Evolutionary conservation across 345 rosid species (phyloP).

Genomic region (Ceriops zippeliana): DNA sequence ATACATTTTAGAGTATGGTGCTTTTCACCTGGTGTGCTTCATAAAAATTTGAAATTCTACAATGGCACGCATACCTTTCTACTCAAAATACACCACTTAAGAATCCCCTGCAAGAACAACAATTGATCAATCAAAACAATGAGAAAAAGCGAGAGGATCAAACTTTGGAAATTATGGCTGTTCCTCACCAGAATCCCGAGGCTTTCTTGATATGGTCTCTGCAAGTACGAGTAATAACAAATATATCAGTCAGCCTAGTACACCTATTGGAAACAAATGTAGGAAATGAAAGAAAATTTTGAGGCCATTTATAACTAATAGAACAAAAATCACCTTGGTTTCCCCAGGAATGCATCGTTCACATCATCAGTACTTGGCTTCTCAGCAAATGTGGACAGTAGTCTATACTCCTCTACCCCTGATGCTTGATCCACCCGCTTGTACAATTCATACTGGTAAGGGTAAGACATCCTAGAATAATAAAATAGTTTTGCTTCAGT

Average conservation of each 20-base stretch:
- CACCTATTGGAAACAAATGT: neutral
- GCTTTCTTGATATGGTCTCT: conserved; percentile 55
- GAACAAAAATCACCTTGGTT: conserved; percentile 36
- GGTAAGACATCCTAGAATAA: conserved; percentile 65
- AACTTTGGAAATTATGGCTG: conserved; percentile 2
- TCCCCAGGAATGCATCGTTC: conserved; percentile 71
- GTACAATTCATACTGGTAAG: conserved; percentile 59
- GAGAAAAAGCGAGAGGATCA: neutral
- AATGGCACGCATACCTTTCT: neutral
- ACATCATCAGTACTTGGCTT: conserved; percentile 66
- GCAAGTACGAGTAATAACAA: conserved; percentile 9
- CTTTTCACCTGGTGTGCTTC: neutral
- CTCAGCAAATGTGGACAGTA: conserved; percentile 51
- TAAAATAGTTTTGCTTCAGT: neutral
- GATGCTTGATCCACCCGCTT: conserved; percentile 59
- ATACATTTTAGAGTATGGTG: neutral
- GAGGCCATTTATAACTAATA: too few relatives aligned
- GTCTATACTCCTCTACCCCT: conserved; percentile 56
- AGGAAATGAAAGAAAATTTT: neutral
- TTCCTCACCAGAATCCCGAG: conserved; percentile 63
- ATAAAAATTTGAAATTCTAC: neutral
- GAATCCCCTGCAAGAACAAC: conserved; percentile 50
- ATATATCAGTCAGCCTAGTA: neutral
- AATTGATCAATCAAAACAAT: neutral
- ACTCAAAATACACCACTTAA: conserved; percentile 47